These are phyloP conservation scores for Ilex aquifolium DNA, from an alignment of 257 asterid genomes.

Conservation along the genomic window DNA sequence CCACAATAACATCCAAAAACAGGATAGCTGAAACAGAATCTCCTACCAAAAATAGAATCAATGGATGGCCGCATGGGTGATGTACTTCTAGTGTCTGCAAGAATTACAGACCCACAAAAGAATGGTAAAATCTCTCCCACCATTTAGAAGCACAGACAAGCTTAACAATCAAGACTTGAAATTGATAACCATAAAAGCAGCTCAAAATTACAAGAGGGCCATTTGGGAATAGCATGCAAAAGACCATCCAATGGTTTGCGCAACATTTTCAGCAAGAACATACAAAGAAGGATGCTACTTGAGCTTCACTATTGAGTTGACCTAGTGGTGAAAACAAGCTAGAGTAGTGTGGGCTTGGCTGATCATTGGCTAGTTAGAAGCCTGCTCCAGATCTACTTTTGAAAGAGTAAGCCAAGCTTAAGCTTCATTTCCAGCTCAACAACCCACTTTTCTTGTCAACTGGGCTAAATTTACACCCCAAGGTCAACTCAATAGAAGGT, in stretches of 20 bases:
- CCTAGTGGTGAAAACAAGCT: too few relatives aligned
- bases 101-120: neutral
- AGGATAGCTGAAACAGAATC: conserved; percentile 2
- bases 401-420: too few relatives aligned
- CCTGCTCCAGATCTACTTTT: too few relatives aligned
- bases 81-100: conserved; percentile 52
- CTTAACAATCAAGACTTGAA: neutral
- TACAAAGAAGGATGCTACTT: too few relatives aligned
- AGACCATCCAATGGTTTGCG: neutral
- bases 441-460: too few relatives aligned
- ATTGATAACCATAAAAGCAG: neutral
- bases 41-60: conserved; percentile 53
- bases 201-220: neutral
- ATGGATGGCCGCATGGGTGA: conserved; percentile 61
- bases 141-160: too few relatives aligned
- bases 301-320: too few relatives aligned
- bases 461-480: too few relatives aligned
- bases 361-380: too few relatives aligned
- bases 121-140: neutral
- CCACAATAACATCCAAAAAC: neutral
- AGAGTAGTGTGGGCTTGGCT: too few relatives aligned
- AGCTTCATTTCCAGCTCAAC: too few relatives aligned
- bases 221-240: neutral
- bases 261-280: neutral
- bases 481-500: too few relatives aligned